These are phyloP conservation scores for Tolypocladium sp. DNA, from an alignment of 2,329 filamentous ascomycete species.

Conservation along the genomic window DNA sequence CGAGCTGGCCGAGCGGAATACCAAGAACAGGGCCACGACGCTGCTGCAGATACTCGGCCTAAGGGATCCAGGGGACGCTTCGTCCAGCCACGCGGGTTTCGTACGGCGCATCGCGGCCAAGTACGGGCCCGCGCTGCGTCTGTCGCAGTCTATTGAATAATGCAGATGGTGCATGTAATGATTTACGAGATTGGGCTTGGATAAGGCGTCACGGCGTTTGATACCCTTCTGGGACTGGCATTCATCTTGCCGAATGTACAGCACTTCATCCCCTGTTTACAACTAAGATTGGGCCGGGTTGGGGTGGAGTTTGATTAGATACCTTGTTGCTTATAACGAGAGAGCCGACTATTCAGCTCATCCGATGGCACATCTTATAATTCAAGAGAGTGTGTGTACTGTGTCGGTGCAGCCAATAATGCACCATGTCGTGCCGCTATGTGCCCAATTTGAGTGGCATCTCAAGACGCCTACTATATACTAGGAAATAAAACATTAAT, in stretches of 20 bases:
- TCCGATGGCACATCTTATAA: too few species aligned
- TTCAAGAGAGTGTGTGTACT: background rate
- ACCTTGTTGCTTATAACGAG: background rate
- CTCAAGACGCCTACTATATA: background rate
- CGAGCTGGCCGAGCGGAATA: constrained; percentile 1
- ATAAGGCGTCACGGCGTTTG: background rate
- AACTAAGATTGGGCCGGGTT: too few species aligned
- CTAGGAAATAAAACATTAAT: background rate
- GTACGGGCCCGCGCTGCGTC: background rate
- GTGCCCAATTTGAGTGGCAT: background rate
- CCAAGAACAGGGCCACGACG: background rate
- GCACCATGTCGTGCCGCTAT: background rate
- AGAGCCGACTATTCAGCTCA: background rate
- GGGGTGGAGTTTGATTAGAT: background rate
- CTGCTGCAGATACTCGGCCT: constrained; percentile 4
- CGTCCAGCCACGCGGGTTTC: background rate
- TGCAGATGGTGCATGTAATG: background rate
- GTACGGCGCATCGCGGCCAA: background rate
- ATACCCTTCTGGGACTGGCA: background rate
- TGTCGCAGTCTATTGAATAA: background rate
- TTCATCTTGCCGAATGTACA: background rate
- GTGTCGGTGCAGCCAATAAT: background rate
- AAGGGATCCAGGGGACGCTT: background rate
- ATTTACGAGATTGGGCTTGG: background rate
- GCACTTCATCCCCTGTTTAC: background rate